Evolutionary conservation across 306 rosid species (phyloP).

Genomic region (Prunus mira): DNA sequence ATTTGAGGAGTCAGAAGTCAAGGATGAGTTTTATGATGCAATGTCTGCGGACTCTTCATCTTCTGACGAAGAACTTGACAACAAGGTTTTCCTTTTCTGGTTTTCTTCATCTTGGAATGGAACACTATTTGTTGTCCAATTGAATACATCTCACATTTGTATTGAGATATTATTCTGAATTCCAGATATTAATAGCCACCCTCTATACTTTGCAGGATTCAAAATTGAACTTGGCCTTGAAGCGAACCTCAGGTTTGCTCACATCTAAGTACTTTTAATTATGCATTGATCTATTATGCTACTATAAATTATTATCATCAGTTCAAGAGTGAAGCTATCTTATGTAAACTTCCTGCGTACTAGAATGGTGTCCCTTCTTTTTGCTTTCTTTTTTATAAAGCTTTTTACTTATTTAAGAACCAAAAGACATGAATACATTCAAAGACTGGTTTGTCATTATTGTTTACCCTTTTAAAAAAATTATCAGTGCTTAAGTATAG

Average conservation of each 20-base stretch:
- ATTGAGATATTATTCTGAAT: neutral
- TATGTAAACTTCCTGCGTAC: neutral
- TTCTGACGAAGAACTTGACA: conserved; percentile 28
- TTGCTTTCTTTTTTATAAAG: no score
- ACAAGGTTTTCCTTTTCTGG: conserved; percentile 29
- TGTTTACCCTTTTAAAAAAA: neutral
- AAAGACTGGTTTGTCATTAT: neutral
- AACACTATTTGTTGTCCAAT: neutral
- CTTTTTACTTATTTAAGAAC: neutral
- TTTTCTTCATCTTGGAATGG: neutral
- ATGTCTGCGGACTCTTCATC: conserved; percentile 65
- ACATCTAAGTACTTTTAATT: neutral
- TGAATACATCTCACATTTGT: neutral
- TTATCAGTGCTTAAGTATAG: neutral
- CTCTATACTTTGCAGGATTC: conserved; percentile 35
- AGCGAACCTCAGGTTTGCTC: conserved; percentile 33
- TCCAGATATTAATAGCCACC: conserved; percentile 22
- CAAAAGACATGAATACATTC: neutral
- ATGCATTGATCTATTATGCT: neutral
- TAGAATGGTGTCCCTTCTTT: neutral
- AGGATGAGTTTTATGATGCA: conserved; percentile 92
- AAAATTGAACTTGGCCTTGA: conserved; percentile 44
- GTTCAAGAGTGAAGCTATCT: neutral
- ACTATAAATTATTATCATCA: neutral
- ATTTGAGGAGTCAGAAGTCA: conserved; percentile 47